These are phyloP conservation scores for Sextonia rubra DNA, from an alignment of 164 flowering plant genomes.

Conservation along the genomic window DNA sequence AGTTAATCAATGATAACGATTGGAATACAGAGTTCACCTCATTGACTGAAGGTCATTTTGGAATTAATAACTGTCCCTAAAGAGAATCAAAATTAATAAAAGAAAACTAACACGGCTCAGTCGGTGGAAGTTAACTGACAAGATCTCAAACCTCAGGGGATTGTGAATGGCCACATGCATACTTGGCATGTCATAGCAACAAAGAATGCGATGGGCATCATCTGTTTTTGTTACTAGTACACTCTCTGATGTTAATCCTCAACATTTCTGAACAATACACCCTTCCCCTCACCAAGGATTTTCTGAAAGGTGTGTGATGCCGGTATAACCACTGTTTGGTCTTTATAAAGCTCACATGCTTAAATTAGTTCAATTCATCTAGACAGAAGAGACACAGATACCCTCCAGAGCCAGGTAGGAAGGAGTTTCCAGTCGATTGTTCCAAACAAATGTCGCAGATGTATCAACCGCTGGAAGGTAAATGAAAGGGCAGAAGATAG, in stretches of 20 bases:
- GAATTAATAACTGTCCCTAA: background rate
- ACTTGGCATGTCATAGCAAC: background rate
- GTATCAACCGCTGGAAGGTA: too few relatives aligned
- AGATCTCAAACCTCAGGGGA: background rate
- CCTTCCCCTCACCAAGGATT: background rate
- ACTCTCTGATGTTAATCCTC: background rate
- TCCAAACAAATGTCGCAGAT: too few relatives aligned
- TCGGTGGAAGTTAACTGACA: background rate
- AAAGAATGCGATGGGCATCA: background rate
- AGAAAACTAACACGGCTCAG: background rate
- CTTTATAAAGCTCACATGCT: too few relatives aligned
- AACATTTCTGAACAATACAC: background rate
- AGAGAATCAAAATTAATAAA: background rate
- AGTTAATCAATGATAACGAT: too few relatives aligned
- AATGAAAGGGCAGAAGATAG: too few relatives aligned
- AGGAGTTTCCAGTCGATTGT: too few relatives aligned
- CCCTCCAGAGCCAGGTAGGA: too few relatives aligned
- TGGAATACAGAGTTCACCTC: background rate
- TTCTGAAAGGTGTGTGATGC: too few relatives aligned
- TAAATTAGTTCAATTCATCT: too few relatives aligned
- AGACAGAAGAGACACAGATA: too few relatives aligned
- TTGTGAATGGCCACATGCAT: background rate
- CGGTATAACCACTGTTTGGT: too few relatives aligned
- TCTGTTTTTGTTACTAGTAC: background rate
- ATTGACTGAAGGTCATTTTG: background rate